A percentile compares a stretch with the other conserved stretches of the same genome.
Conservation (phyloP, 805 yeast species). For the Tetrapisispora fleetii region DNA sequence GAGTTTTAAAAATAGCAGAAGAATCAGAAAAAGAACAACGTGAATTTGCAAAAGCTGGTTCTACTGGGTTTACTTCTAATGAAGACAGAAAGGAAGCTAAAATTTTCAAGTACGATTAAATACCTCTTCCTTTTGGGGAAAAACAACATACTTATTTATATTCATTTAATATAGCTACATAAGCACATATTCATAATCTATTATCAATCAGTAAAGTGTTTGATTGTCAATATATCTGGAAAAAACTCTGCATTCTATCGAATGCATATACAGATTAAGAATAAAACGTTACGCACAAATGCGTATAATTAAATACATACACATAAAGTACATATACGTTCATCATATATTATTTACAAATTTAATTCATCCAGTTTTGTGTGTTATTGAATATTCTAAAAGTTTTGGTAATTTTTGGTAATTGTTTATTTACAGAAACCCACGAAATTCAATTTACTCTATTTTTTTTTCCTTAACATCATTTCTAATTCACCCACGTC, state of each 20-base stretch:
- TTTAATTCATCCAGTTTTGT: not conserved
- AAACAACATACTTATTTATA: not conserved
- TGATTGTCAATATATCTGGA: too few relatives aligned
- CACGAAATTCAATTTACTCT: not conserved
- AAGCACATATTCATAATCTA: too few relatives aligned
- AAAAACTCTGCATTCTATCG: too few relatives aligned
- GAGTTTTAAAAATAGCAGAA: conserved; percentile 36
- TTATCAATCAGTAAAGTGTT: too few relatives aligned
- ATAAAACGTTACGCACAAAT: too few relatives aligned
- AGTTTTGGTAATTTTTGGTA: not conserved
- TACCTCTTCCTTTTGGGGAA: too few relatives aligned
- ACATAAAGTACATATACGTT: too few relatives aligned
- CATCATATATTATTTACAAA: not conserved
- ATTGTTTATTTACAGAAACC: not conserved
- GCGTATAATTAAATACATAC: not conserved
- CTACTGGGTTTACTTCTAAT: conserved; percentile 20
- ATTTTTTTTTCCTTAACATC: conserved; percentile 27
- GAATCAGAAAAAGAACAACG: conserved; percentile 22
- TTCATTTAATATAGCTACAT: not conserved
- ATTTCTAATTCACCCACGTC: conserved; percentile 67
- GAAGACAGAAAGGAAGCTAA: conserved; percentile 32
- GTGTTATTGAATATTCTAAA: too few relatives aligned
- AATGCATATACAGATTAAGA: too few relatives aligned
- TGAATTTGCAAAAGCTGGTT: not conserved
- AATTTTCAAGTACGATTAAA: conserved; percentile 21